phyloP scores from a whole-genome alignment of 805 yeast species.

The Maudiozyma bulderi region DNA sequence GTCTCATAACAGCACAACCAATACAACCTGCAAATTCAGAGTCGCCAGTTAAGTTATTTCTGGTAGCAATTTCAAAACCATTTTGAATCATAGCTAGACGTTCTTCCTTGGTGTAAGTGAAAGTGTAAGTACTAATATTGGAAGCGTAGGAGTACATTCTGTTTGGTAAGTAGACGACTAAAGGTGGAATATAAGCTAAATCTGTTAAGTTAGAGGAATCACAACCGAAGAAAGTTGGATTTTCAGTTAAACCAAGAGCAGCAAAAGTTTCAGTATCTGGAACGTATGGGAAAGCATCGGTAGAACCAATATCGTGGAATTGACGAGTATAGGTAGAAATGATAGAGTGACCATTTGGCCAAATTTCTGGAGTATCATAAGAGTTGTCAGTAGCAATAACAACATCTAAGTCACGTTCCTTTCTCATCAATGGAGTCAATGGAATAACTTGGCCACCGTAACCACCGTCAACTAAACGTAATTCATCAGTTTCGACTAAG shows the following conservation, averaged over 20 bases:
- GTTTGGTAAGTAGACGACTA: constrained; percentile 71
- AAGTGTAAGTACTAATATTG: constrained; percentile 60
- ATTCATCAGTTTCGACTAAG: constrained; percentile 32
- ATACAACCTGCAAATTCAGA: constrained; percentile 62
- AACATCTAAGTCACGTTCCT: constrained; percentile 50
- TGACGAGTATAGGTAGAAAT: constrained; percentile 49
- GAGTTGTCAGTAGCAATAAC: constrained; percentile 58
- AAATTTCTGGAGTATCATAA: constrained; percentile 46
- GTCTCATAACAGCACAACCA: constrained; percentile 73
- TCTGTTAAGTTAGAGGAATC: constrained; percentile 51
- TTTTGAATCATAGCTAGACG: constrained; percentile 53
- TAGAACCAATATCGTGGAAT: constrained; percentile 41
- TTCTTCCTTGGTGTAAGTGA: constrained; percentile 51
- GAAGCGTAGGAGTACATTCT: constrained; percentile 53
- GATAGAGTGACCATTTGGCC: constrained; percentile 64
- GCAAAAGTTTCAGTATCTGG: constrained; percentile 59
- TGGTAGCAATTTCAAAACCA: constrained; percentile 62
- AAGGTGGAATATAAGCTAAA: constrained; percentile 52
- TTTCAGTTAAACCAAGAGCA: constrained; percentile 48
- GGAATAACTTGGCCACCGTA: constrained; percentile 59
- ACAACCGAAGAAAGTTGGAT: constrained; percentile 80
- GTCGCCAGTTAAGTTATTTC: constrained; percentile 58
- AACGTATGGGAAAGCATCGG: constrained; percentile 67
- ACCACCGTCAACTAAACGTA: constrained; percentile 62
- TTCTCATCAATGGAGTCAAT: constrained; percentile 48